Evolutionary conservation across 495 filamentous ascomycete genomes (phyloP), one percentile per base, ranked within the genome.

Genomic region (Hypoxylon rickii): DNA sequence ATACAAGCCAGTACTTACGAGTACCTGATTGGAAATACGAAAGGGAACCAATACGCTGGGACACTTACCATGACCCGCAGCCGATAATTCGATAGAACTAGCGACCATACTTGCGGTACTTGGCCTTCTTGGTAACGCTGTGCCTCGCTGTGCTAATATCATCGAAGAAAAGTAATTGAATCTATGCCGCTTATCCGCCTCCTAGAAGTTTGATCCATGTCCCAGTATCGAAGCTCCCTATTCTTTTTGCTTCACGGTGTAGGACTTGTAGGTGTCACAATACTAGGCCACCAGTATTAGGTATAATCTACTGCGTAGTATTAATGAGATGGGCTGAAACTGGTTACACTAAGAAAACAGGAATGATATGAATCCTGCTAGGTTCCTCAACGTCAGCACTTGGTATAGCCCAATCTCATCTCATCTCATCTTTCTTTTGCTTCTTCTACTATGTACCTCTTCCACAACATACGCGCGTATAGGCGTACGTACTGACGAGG

Each of bases 151-250:
- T 46, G 15, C 24, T 47, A 48, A 46, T 29, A 29, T n/a, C n/a
- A n/a, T n/a, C n/a, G n/a, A n/a, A n/a, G n/a, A n/a, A n/a, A n/a
- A 39, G 50, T 39, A 19, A 29, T 10, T 24, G 18, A 26, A n/a
- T n/a, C n/a, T n/a, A n/a, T 61, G 50, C 57, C 57, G 57, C 51
- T 61, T 61, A 61, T 32, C 57, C 51, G 57, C 45, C 42, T 10
- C 21, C 26, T 50, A 1, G 7, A 36, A 3, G 21, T 32, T 15
- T 15, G 7, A n/a, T 32, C 32, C 7, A 48, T 3, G 21, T 26
- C 36, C 19, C 12, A 13, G 8, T 11, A 12, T 26, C 19, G 11
- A 21, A 43, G 19, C 32, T 7, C 5, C 8, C 15, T 17, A 2
- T 32, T 29, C 11, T 26, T 6, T 24, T 7, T 51, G 7, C 24